Base-by-base conservation (phyloP, 2,329 filamentous ascomycete genomes). In the Apiospora kogelbergensis region DNA sequence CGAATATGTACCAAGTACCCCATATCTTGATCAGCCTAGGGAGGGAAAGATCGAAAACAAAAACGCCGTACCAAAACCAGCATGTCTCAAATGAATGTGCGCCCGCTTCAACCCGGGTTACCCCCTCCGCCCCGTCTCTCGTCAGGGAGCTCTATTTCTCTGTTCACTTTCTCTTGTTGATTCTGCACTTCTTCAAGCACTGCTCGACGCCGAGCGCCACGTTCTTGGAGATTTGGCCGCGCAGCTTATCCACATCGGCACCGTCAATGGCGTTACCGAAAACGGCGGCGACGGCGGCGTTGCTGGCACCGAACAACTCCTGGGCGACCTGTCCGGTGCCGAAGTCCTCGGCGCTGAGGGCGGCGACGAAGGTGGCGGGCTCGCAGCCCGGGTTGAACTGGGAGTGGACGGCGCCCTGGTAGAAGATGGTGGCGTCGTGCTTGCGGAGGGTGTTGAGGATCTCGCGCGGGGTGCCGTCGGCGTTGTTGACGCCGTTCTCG, bases 361-460 rank as follows among this genome's bases (percentile, higher is more conserved):
- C 77, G 7, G 86, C 85, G 40, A 87, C 79, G 73, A 87, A 87
- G 24, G 82, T 79, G 68, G 83, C 84, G 44, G 82, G 77, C 57
- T 82, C 79, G 53, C 87, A 89, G 72, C 83, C 79, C 1, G 86
- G 85, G 79, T 89, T 89, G 76, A 83, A 86, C 73, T 87, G 84
- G 9, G 83, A 85, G 78, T 89, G 88, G 26, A 88, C 75, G 6
- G 82, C 81, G 33, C 87, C 87, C 75, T 84, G 83, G 73, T 84
- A 86, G 78, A 88, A 88, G 64, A 85, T 82, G 2, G 84, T 86
- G 78, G 86, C 84, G 77, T 85, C 81, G 76, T 81, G 81, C 70
- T 79, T 76, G 13, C 72, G 73, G 46, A 88, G 76, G 41, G 73
- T 76, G 72, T 79, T 80, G 66, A 68, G 67, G 69, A 82, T 66